These are phyloP conservation scores for Euphrasia confusa DNA, from an alignment of 257 asterid species.

Conservation along the genomic window DNA sequence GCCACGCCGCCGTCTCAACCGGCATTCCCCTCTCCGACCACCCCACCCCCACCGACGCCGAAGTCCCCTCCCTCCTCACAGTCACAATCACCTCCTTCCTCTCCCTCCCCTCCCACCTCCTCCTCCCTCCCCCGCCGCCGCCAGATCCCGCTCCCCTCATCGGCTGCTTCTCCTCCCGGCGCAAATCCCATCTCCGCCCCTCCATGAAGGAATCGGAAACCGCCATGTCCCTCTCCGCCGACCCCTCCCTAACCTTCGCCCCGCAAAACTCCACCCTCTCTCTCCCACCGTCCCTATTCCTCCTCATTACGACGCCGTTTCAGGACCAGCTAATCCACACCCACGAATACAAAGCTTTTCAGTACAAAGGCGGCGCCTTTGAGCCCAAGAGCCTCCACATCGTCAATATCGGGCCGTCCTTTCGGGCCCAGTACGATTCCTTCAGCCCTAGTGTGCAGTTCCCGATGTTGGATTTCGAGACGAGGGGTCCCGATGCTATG, in stretches of 20 bases:
- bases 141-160: conserved; percentile 28
- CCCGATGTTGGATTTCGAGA: conserved; percentile 54
- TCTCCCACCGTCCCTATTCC: conserved; percentile 63
- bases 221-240: conserved; percentile 39
- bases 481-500: conserved; percentile 49
- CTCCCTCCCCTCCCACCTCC: conserved; percentile 56
- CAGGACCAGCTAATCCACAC: conserved; percentile 80
- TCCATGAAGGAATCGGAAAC: conserved; percentile 52
- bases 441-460: conserved; percentile 62
- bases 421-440: conserved; percentile 67
- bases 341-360: conserved; percentile 73
- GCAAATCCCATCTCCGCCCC: conserved; percentile 60
- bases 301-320: conserved; percentile 71
- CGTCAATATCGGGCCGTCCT: conserved; percentile 81
- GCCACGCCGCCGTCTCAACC: conserved; percentile 37
- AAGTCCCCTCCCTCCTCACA: conserved; percentile 33
- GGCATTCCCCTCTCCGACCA: conserved; percentile 58
- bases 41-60: conserved; percentile 29
- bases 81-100: conserved; percentile 59
- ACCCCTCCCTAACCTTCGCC: conserved; percentile 35
- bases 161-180: conserved; percentile 55
- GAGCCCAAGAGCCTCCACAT: conserved; percentile 57
- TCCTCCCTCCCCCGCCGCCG: conserved; percentile 44
- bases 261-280: conserved; percentile 45
- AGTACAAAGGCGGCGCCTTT: conserved; percentile 38